Conservation (phyloP, 2,329 filamentous ascomycete species). For the Blumeriella jaapii region DNA sequence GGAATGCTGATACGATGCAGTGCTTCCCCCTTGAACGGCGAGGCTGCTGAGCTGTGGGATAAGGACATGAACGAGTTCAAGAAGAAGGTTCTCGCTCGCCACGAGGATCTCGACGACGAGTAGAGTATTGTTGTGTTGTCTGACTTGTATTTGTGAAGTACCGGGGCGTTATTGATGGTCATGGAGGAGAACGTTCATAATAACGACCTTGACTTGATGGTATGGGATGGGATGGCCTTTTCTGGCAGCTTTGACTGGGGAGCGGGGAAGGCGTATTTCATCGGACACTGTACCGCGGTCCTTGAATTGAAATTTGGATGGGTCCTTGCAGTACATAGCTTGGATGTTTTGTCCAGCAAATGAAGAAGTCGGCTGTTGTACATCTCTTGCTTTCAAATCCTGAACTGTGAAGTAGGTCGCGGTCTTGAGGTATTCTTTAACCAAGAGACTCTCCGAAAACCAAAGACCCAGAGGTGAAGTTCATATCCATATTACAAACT, state of each 20-base stretch:
- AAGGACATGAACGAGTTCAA: conserved; percentile 80
- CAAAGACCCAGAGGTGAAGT: no score
- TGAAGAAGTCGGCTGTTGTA: not conserved
- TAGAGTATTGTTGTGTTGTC: conserved; percentile 30
- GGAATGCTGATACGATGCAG: conserved; percentile 35
- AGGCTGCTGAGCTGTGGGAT: conserved; percentile 94
- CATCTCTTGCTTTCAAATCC: no score
- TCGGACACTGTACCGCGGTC: conserved; percentile 13
- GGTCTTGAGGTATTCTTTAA: no score
- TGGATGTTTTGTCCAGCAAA: conserved; percentile 2
- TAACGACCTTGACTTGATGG: conserved; percentile 8
- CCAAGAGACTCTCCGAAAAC: no score
- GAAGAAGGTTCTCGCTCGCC: conserved; percentile 53
- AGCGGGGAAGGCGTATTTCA: conserved; percentile 14
- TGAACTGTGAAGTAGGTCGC: no score
- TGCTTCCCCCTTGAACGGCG: conserved; percentile 86
- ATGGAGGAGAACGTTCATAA: conserved; percentile 16
- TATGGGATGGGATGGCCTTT: conserved; percentile 7
- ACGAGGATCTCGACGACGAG: conserved; percentile 54
- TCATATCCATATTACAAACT: no score
- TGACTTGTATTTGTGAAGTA: conserved; percentile 1
- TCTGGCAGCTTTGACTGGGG: conserved; percentile 14
- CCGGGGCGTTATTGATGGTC: conserved; percentile 9
- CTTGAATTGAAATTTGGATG: conserved; percentile 2
- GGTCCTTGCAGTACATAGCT: conserved; percentile 1